Conservation (phyloP, 768 basidiomycete genomes). For the Suillus cothurnatus region DNA sequence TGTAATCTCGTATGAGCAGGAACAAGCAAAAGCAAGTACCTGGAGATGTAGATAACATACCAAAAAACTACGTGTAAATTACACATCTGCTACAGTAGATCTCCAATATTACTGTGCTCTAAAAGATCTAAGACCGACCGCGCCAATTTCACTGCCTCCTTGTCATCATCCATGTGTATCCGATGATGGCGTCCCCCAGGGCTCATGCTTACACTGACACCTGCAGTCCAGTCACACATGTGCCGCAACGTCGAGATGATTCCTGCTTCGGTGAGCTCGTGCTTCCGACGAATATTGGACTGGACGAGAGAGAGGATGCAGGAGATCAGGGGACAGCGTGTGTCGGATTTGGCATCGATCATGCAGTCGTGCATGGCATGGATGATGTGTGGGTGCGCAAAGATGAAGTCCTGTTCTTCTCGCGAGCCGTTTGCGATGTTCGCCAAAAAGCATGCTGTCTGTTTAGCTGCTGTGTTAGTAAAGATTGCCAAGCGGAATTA, state of each 20-base stretch:
- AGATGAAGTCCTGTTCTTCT: slow-evolving; percentile 52
- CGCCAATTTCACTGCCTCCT: slow-evolving; percentile 59
- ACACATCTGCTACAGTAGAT: slow-evolving; percentile 16
- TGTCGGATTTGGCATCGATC: slow-evolving; percentile 57
- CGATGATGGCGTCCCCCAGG: slow-evolving; percentile 36
- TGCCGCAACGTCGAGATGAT: slow-evolving; percentile 46
- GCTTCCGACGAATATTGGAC: slow-evolving; percentile 37
- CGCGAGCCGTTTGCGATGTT: slow-evolving; percentile 67
- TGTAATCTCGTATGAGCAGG: background rate
- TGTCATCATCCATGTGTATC: slow-evolving; percentile 57
- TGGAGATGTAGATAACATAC: background rate
- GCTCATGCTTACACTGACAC: slow-evolving; percentile 28
- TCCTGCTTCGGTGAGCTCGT: slow-evolving; percentile 45
- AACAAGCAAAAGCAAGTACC: background rate
- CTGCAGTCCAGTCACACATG: slow-evolving; percentile 42
- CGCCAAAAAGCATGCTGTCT: slow-evolving; percentile 64
- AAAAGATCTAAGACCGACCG: slow-evolving; percentile 55
- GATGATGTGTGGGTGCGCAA: slow-evolving; percentile 54
- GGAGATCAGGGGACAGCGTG: slow-evolving; percentile 60
- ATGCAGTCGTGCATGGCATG: slow-evolving; percentile 56
- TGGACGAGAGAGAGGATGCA: slow-evolving; percentile 61
- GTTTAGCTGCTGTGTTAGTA: background rate
- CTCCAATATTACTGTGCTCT: slow-evolving; percentile 33
- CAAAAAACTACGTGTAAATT: background rate
- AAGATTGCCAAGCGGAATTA: background rate